Evolutionary conservation across 108 stramenopile species (phyloP).

Genomic region (Mediolabrus comicus): DNA sequence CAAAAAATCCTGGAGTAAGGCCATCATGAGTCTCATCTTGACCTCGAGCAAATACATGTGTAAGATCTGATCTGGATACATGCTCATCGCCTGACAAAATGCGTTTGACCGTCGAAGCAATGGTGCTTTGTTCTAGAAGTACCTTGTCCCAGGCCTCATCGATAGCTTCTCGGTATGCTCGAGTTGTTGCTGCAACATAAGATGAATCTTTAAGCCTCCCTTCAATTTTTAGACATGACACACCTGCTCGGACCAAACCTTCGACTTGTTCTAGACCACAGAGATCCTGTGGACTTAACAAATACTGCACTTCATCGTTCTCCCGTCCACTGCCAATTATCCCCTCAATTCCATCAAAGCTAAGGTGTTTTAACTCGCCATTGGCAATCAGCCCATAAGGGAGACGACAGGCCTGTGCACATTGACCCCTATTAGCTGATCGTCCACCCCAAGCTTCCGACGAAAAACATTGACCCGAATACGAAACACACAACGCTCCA

Average conservation of each 20-base stretch:
- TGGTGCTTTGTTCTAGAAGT: conserved; percentile 28
- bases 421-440: conserved; percentile 75
- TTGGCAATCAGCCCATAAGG: conserved; percentile 74
- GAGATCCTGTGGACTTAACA: conserved; percentile 77
- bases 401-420: conserved; percentile 79
- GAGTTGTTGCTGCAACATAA: conserved; percentile 77
- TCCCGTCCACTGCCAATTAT: conserved; percentile 16
- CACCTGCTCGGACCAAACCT: conserved; percentile 59
- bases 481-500: conserved; percentile 75
- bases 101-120: background rate
- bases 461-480: conserved; percentile 74
- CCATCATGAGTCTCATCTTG: conserved; percentile 73
- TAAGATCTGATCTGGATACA: conserved; percentile 55
- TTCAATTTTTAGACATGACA: conserved; percentile 79
- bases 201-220: conserved; percentile 77
- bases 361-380: conserved; percentile 55
- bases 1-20: conserved; percentile 72
- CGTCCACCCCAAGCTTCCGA: conserved; percentile 76
- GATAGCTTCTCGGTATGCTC: conserved; percentile 76
- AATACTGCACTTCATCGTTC: conserved; percentile 52
- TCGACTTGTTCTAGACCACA: conserved; percentile 74
- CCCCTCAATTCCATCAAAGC: conserved; percentile 46
- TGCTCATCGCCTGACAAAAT: conserved; percentile 40
- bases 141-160: conserved; percentile 68
- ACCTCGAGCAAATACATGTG: conserved; percentile 73